A percentile compares a stretch with the other conserved stretches of the same genome.
Evolutionary conservation across 441 rosid genomes (phyloP).

Genomic region (Adansonia gregorii): DNA sequence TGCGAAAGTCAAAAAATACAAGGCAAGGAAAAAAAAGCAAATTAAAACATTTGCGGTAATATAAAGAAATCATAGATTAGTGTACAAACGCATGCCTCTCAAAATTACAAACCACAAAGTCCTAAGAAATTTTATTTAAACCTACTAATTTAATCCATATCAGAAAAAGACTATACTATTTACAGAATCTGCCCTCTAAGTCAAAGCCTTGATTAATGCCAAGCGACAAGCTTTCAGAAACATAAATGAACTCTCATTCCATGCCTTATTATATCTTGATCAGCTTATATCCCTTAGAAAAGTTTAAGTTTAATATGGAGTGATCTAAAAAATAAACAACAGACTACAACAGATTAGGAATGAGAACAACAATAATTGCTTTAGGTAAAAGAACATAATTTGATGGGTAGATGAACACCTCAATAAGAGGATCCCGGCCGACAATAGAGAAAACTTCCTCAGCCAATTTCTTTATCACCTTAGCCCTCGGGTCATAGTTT

Average conservation of each 20-base stretch:
- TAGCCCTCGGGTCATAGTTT: conserved; percentile 97
- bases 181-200: conserved; percentile 9
- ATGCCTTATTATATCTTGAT: neutral
- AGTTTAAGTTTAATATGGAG: neutral
- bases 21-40: conserved; percentile 7
- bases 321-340: neutral
- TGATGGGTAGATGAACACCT: conserved; percentile 52
- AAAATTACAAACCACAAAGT: neutral
- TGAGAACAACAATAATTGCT: neutral
- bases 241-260: neutral
- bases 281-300: conserved; percentile 3
- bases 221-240: conserved; percentile 4
- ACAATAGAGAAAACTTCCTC: conserved; percentile 98
- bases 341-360: neutral
- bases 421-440: conserved; percentile 96
- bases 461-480: conserved; percentile 83
- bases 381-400: neutral
- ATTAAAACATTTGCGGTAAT: conserved; percentile 4
- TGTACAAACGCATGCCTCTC: neutral
- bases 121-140: neutral
- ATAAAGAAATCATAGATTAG: neutral
- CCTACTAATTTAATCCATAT: neutral
- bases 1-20: conserved; percentile 37
- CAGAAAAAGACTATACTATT: no score
- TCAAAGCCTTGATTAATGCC: neutral